Base-by-base conservation (phyloP, 2,329 filamentous ascomycete species). In the Venturia oleaginea region DNA sequence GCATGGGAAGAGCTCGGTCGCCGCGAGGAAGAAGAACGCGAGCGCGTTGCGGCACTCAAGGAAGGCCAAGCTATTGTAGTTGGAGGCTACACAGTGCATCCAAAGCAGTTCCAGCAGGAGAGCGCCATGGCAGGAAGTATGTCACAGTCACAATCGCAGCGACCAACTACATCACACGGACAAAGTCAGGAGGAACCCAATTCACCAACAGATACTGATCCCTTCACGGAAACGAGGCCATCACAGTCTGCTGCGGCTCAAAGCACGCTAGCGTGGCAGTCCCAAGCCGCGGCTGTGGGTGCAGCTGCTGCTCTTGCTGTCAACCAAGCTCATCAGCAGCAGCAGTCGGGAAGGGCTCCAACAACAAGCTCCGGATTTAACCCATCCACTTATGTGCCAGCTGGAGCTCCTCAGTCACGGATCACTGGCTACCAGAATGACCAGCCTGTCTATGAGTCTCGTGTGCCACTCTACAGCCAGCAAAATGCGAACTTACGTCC, bases 1-100 rank as follows among this genome's bases (percentile, higher is more conserved):
- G 94, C 94, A 1, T 99, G 94, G 94, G 94, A 99, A 77, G 94
- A 97, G 76, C 84, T 99, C 1, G 94, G 94, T 30, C 85, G 93
- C 62, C 86, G 92, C 62, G 94, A 97, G 75, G 91, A 97, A 72
- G 91, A 95, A 76, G 93, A 97, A 75, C 86, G 93, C 6, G 92
- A 97, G 68, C 85, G 91, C 57, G 94, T 90, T 1, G 82, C 86
- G 34, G 92, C 91, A n/a, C 80, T 99, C 30, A 87, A 94, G 70
- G 89, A 90, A 67, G 94, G 94, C 7, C 86, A 92, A 66, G 90
- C 93, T 17, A 97, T 92, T 1, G 81, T 95, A 60, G 90, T 99
- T 10, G 92, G 92, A 60, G 93, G 93, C 51, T 91, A 97, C 15
- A 92, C 97, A 72, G 94, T 99, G 15, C 90, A 97, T 22, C 94